phyloP scores from a whole-genome alignment of 1,284 basidiomycete genomes.

The Lignosus rhinocerotis region DNA sequence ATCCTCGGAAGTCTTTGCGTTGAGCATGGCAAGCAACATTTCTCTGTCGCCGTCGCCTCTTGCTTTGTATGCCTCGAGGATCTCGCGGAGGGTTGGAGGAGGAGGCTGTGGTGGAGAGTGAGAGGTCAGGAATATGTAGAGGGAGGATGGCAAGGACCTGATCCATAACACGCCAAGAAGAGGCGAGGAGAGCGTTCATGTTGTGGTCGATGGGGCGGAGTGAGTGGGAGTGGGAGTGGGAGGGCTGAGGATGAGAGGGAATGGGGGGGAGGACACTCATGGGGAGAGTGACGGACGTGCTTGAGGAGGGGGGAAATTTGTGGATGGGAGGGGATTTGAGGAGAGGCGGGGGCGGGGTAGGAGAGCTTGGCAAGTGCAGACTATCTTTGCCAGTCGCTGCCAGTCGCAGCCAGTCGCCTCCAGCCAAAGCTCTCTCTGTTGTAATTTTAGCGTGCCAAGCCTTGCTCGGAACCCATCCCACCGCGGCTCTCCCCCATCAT shows the following conservation, averaged over 20 bases:
- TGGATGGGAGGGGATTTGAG: no score
- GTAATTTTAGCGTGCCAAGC: slow-evolving; percentile 38
- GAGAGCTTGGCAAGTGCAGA: slow-evolving; percentile 30
- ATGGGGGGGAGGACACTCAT: slow-evolving; percentile 29
- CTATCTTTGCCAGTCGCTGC: no score
- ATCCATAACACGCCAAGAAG: slow-evolving; percentile 48
- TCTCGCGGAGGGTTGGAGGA: slow-evolving; percentile 80
- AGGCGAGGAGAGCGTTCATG: slow-evolving; percentile 39
- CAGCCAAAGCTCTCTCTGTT: slow-evolving; percentile 29
- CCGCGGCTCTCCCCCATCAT: slow-evolving; percentile 16
- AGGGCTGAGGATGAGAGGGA: slow-evolving; percentile 28
- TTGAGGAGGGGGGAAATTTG: no score
- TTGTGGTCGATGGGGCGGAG: slow-evolving; percentile 24
- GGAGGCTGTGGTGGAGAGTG: slow-evolving; percentile 47
- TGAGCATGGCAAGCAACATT: slow-evolving; percentile 84
- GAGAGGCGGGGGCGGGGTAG: no score
- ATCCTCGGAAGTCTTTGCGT: slow-evolving; percentile 88
- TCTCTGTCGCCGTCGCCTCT: slow-evolving; percentile 89
- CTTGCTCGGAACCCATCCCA: slow-evolving; percentile 26
- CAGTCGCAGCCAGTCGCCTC: no score
- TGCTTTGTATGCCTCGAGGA: slow-evolving; percentile 78
- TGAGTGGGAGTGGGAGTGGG: slow-evolving; percentile 27
- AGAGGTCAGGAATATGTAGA: slow-evolving; percentile 28
- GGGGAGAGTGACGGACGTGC: no score
- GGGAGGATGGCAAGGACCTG: slow-evolving; percentile 41